Conservation (phyloP, 352 stramenopile genomes). For the Phytophthora cactorum region DNA sequence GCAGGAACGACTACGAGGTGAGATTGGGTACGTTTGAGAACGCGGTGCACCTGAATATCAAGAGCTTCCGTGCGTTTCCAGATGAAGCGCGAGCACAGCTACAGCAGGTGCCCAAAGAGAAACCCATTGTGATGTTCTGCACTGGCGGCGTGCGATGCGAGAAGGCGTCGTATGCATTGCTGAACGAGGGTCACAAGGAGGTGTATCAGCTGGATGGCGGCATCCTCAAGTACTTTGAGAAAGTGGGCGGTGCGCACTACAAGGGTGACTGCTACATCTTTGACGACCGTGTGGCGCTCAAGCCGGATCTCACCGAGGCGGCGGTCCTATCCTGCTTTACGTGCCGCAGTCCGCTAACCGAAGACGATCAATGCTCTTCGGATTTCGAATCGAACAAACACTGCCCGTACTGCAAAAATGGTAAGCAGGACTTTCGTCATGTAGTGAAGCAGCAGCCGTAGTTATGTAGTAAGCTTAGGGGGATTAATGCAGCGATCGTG, state of each 20-base stretch:
- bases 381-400: constrained; percentile 49
- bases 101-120: constrained; percentile 64
- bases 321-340: constrained; percentile 52
- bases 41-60: constrained; percentile 70
- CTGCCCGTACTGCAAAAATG: constrained; percentile 65
- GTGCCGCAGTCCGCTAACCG: constrained; percentile 64
- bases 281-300: constrained; percentile 75
- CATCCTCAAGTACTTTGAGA: constrained; percentile 85
- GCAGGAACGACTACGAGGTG: constrained; percentile 82
- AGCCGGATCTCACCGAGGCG: constrained; percentile 59
- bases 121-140: constrained; percentile 84
- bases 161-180: constrained; percentile 71
- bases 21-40: constrained; percentile 78
- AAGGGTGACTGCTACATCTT: constrained; percentile 84
- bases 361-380: constrained; percentile 49
- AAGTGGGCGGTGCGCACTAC: constrained; percentile 71
- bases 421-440: constrained; percentile 56
- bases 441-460: not conserved
- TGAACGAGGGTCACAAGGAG: constrained; percentile 55
- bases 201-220: constrained; percentile 81
- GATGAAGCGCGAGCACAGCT: constrained; percentile 43
- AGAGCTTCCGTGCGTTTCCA: constrained; percentile 74
- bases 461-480: not conserved
- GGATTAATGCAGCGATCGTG: not conserved
- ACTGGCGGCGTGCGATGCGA: constrained; percentile 79